Evolutionary conservation across 495 filamentous ascomycete species (phyloP).

Genomic region (Jackrogersella multiformis): DNA sequence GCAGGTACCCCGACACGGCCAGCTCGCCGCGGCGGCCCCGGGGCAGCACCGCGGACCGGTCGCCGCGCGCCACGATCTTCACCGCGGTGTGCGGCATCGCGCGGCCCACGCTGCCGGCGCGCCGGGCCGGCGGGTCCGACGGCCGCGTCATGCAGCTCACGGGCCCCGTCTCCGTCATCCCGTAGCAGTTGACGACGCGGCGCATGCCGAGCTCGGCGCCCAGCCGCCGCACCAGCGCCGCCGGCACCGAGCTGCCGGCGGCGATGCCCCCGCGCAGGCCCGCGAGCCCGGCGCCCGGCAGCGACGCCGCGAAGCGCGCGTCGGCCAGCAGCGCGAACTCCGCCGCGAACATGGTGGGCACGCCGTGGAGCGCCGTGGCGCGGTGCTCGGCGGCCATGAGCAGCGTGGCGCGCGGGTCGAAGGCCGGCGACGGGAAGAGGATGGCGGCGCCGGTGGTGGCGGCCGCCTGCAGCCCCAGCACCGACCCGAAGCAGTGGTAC

Average conservation of each 20-base stretch:
- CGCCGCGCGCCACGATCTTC: constrained; percentile 77
- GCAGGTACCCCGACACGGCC: constrained; percentile 82
- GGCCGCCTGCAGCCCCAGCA: constrained; percentile 94
- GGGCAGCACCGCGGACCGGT: constrained; percentile 66
- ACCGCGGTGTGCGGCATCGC: constrained; percentile 78
- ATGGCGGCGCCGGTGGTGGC: constrained; percentile 86
- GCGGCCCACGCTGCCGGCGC: constrained; percentile 78
- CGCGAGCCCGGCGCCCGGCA: constrained; percentile 60
- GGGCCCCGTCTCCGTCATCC: constrained; percentile 98
- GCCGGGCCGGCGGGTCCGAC: constrained; percentile 79
- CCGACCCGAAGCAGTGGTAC: constrained; percentile 92
- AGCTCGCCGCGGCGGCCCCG: constrained; percentile 79
- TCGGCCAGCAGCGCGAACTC: constrained; percentile 76
- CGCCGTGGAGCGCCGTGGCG: constrained; percentile 89
- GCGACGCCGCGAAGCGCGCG: constrained; percentile 48
- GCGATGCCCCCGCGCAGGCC: constrained; percentile 87
- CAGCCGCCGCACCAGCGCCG: constrained; percentile 83
- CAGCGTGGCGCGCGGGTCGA: constrained; percentile 79
- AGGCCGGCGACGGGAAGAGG: constrained; percentile 87
- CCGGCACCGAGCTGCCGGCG: constrained; percentile 85
- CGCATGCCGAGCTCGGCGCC: constrained; percentile 79
- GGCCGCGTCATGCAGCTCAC: constrained; percentile 91
- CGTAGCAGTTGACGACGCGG: constrained; percentile 94
- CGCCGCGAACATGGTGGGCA: constrained; percentile 96
- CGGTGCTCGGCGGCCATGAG: constrained; percentile 75